Base-by-base conservation (phyloP, 2,329 filamentous ascomycete genomes). In the Sporothrix brasiliensis region DNA sequence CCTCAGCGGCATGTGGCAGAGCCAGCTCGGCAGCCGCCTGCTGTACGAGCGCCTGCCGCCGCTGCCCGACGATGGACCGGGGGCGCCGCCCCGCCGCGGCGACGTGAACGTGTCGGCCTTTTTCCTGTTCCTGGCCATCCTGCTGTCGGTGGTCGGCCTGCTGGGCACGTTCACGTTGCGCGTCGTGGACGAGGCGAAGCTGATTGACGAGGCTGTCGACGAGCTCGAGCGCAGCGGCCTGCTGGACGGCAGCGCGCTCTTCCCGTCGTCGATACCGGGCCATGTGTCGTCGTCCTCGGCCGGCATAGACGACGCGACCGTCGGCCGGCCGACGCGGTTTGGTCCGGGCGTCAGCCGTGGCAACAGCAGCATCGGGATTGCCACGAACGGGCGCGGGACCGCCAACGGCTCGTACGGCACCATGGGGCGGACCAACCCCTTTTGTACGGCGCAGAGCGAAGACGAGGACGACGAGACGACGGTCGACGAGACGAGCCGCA, bases 1-100 rank as follows among this genome's bases (percentile, higher is more conserved):
- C 0, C 80, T 99, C 70, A 97, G 94, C 77, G 93, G 94, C 63
- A 94, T 99, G 91, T 97, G 95, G 92, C 86, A 95, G 80, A 96
- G 93, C 76, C 94, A 98, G 81, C 82, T 97, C 30, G 94, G 91
- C 41, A 94, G 89, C 75, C 87, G 89, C 67, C 77, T 97, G 68
- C 86, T 98, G 53, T 92, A 88, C 78, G 92, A 94, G 79, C 85
- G 77, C 69, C 83, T 83, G 9, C 83, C 87, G 78, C 85, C 77
- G 69, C 83, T 83, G 6, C 83, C 87, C 0, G 88, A 92, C 72
- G 92, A 92, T 4, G 47, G 47, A 11, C 63, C 53, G 0, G 65
- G 39, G 1, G 68, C 63, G 10, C 69, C 61, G 13, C 53, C 69
- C 44, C 83, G 81, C 50, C 84, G 81, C 75, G 83, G 88, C 72